Conservation (phyloP, 257 asterid genomes). For the Vinca minor region DNA sequence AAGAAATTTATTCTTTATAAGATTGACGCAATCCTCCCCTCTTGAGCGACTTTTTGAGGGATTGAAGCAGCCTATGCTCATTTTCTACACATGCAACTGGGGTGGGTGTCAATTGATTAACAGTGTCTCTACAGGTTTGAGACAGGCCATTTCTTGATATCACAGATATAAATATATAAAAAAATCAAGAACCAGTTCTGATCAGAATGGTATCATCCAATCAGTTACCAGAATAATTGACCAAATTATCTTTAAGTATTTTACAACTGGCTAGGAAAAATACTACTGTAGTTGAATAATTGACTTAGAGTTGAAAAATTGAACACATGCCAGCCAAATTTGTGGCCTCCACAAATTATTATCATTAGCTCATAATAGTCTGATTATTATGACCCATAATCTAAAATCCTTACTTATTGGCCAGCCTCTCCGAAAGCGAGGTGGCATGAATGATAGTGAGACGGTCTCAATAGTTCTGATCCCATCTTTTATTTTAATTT, state of each 20-base stretch:
- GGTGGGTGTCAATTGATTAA: no score
- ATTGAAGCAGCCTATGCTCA: no score
- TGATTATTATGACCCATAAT: neutral
- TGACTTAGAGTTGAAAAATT: constrained; percentile 6
- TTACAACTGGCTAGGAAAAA: neutral
- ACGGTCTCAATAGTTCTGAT: no score
- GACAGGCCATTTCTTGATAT: constrained; percentile 20
- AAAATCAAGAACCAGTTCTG: neutral
- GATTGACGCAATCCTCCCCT: no score
- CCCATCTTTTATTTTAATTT: no score
- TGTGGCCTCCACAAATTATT: constrained; percentile 6
- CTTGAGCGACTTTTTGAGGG: no score
- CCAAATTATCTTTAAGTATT: neutral
- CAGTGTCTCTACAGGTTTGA: constrained; percentile 4
- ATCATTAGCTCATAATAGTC: neutral
- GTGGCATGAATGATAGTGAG: no score
- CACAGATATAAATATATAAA: neutral
- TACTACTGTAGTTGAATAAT: neutral
- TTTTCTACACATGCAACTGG: no score
- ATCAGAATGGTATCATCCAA: constrained; percentile 9
- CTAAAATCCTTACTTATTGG: neutral
- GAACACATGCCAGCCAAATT: neutral
- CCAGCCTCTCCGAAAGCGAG: no score
- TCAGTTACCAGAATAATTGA: constrained; percentile 9
- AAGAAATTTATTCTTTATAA: no score